These are phyloP conservation scores for Crucibulum laeve DNA, from an alignment of 768 basidiomycete genomes.

Conservation along the genomic window DNA sequence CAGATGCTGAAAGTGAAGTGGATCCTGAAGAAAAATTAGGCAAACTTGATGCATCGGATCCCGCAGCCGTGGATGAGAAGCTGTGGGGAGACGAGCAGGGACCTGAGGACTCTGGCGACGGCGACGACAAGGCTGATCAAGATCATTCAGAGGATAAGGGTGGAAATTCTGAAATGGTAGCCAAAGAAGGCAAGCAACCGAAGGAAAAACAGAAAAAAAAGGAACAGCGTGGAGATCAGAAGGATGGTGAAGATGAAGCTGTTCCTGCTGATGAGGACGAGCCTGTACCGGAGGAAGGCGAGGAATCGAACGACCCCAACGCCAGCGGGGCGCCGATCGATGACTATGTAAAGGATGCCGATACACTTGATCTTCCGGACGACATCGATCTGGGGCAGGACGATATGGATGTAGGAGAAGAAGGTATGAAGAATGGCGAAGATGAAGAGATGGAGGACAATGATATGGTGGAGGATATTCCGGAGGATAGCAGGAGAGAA, in stretches of 20 bases:
- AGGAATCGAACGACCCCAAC: slow-evolving; percentile 39
- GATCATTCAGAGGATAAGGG: slow-evolving; percentile 52
- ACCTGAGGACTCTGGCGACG: slow-evolving; percentile 44
- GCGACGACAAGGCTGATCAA: slow-evolving; percentile 54
- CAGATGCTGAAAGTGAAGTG: slow-evolving; percentile 47
- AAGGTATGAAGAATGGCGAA: slow-evolving; percentile 10
- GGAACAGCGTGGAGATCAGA: slow-evolving; percentile 12
- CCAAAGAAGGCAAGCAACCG: slow-evolving; percentile 61
- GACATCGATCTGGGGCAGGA: slow-evolving; percentile 63
- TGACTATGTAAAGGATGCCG: slow-evolving; percentile 70
- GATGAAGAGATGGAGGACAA: slow-evolving; percentile 20
- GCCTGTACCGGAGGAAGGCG: slow-evolving; percentile 26
- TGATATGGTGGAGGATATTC: slow-evolving; percentile 26
- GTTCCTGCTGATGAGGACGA: slow-evolving; percentile 10
- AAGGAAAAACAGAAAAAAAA: slow-evolving; percentile 29
- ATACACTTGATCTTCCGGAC: slow-evolving; percentile 87
- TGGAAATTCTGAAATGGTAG: slow-evolving; percentile 63
- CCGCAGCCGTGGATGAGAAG: slow-evolving; percentile 89
- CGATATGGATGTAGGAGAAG: slow-evolving; percentile 27
- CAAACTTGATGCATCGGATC: slow-evolving; percentile 78
- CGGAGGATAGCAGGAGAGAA: slow-evolving; percentile 11
- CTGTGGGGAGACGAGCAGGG: slow-evolving; percentile 88
- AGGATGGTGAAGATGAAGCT: slow-evolving; percentile 14
- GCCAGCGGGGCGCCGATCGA: slow-evolving; percentile 68
- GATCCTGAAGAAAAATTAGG: slow-evolving; percentile 83